Evolutionary conservation across 495 filamentous ascomycete genomes (phyloP).

Genomic region (Neurospora sp.): DNA sequence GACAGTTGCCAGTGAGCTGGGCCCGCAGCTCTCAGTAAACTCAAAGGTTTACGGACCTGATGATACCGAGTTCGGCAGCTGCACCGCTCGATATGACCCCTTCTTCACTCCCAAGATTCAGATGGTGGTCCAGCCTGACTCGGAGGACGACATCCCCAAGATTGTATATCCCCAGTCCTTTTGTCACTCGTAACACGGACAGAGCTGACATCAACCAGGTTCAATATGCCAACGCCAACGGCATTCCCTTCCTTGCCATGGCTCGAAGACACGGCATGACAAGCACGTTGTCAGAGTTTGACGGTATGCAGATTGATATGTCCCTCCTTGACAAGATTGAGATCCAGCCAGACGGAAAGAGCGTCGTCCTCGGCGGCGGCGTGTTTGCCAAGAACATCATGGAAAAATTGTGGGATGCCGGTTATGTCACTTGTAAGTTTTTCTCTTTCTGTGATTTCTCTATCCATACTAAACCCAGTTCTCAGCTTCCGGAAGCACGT

Average conservation of each 20-base stretch:
- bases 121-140: conserved; percentile 37
- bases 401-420: conserved; percentile 23
- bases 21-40: not conserved
- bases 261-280: conserved; percentile 37
- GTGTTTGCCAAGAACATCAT: conserved; percentile 25
- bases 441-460: too few relatives aligned
- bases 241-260: conserved; percentile 41
- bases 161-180: conserved; percentile 27
- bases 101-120: conserved; percentile 31
- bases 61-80: conserved; percentile 27
- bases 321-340: conserved; percentile 29
- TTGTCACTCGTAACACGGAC: not conserved
- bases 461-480: too few relatives aligned
- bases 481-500: conserved; percentile 34
- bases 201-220: conserved; percentile 23
- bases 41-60: conserved; percentile 4
- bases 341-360: conserved; percentile 33
- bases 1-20: not conserved
- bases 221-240: conserved; percentile 30
- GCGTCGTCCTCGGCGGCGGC: conserved; percentile 43
- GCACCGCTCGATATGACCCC: conserved; percentile 35
- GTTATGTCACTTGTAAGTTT: conserved; percentile 26
- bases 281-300: conserved; percentile 32
- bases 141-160: conserved; percentile 40
- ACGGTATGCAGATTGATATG: conserved; percentile 41